Conservation (phyloP, 352 stramenopile genomes). For the Pseudoperonospora humuli region DNA sequence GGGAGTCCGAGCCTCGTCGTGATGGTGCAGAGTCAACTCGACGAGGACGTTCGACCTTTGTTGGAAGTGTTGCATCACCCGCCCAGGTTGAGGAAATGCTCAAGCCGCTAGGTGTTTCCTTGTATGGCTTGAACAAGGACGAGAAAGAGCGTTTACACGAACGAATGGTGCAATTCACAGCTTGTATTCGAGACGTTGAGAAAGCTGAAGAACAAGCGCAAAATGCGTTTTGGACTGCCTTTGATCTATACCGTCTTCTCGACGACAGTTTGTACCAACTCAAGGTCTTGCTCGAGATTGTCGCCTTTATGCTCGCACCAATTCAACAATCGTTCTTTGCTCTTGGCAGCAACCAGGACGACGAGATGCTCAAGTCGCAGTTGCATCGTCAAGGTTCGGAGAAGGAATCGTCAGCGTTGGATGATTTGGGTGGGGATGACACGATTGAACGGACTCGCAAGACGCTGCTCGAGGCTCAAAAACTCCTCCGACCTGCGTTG, state of each 20-base stretch:
- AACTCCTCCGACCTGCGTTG: conserved; percentile 55
- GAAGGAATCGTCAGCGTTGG: conserved; percentile 17
- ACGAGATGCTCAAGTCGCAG: conserved; percentile 48
- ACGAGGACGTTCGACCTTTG: conserved; percentile 19
- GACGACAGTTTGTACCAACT: conserved; percentile 69
- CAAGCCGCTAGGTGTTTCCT: conserved; percentile 43
- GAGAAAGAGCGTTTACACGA: conserved; percentile 49
- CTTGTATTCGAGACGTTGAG: conserved; percentile 33
- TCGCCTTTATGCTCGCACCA: conserved; percentile 57
- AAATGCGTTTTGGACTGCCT: conserved; percentile 53
- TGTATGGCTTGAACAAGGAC: conserved; percentile 54
- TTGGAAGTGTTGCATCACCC: conserved; percentile 21
- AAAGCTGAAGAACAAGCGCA: conserved; percentile 45
- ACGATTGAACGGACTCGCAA: conserved; percentile 57
- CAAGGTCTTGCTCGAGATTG: conserved; percentile 63
- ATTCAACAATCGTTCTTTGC: conserved; percentile 66
- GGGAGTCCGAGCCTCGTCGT: conserved; percentile 11
- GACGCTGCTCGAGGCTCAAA: conserved; percentile 52
- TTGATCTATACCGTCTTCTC: conserved; percentile 61
- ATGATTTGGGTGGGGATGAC: conserved; percentile 35
- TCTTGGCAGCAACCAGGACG: conserved; percentile 54
- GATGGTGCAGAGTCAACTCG: conserved; percentile 14
- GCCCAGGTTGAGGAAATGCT: conserved; percentile 48
- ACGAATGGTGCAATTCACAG: conserved; percentile 44
- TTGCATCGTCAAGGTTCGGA: conserved; percentile 25